A percentile compares a stretch with the other conserved stretches of the same genome.
phyloP scores from a whole-genome alignment of 176 grass and related monocot genomes.

The Carex myosuroides region DNA sequence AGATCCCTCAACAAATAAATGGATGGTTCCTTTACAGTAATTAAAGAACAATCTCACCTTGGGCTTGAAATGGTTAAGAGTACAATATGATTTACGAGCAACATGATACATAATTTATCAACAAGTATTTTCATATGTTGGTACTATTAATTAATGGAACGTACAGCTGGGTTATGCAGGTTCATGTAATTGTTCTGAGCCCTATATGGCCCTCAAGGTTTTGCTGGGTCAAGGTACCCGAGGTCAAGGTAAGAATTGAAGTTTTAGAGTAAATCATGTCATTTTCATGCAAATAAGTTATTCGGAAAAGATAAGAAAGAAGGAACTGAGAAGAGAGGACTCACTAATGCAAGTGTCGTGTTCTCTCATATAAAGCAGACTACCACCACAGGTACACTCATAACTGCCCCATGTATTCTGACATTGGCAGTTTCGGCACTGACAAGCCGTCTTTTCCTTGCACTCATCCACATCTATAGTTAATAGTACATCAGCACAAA shows the following conservation, averaged over 20 bases:
- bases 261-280: no score
- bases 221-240: neutral
- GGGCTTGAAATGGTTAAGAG: neutral
- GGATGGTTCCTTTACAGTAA: neutral
- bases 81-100: neutral
- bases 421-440: slow-evolving; percentile 74
- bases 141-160: neutral
- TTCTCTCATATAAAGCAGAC: slow-evolving; percentile 79
- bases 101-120: neutral
- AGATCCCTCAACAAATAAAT: neutral
- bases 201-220: neutral
- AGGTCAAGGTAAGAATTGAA: no score
- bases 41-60: neutral
- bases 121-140: neutral
- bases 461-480: slow-evolving; percentile 88
- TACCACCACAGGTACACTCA: slow-evolving; percentile 69
- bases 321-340: slow-evolving; percentile 17
- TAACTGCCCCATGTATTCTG: slow-evolving; percentile 90
- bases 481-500: neutral
- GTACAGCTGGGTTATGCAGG: neutral
- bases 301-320: neutral
- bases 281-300: neutral
- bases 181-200: neutral
- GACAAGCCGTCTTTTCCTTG: slow-evolving; percentile 50
- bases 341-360: slow-evolving; percentile 93